Percentiles rank a stretch among this genome's conserved stretches.
Conservation (phyloP, 106 monocot species). For the Narthecium ossifragum region DNA sequence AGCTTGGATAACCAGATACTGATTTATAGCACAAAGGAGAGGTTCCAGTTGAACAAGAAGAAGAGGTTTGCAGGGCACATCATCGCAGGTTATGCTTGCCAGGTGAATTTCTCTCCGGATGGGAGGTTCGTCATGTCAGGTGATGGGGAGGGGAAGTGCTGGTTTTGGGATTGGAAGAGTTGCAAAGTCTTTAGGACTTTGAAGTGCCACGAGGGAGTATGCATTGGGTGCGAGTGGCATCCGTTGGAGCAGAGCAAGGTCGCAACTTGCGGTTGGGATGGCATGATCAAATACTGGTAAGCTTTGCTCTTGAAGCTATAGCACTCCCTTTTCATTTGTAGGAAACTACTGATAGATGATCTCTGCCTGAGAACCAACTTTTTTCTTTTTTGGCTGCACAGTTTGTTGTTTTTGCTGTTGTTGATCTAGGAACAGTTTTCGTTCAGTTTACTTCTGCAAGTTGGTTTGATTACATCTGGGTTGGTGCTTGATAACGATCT, state of each 20-base stretch:
- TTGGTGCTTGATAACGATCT: too few relatives aligned
- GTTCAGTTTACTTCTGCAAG: too few relatives aligned
- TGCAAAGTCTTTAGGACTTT: conserved; percentile 89
- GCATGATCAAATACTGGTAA: conserved; percentile 95
- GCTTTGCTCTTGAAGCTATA: too few relatives aligned
- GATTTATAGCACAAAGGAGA: conserved; percentile 96
- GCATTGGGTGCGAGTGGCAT: conserved; percentile 97
- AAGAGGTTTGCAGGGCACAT: conserved; percentile 98
- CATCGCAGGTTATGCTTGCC: conserved; percentile 91
- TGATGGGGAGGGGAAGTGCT: conserved; percentile 93
- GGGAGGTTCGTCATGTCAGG: conserved; percentile 95
- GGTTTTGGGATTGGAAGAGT: conserved; percentile 99
- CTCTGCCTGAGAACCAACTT: too few relatives aligned
- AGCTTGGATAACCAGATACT: conserved; percentile 98
- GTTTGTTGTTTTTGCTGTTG: too few relatives aligned
- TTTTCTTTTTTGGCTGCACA: too few relatives aligned
- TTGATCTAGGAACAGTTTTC: too few relatives aligned
- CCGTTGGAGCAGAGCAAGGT: conserved; percentile 95
- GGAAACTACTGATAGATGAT: too few relatives aligned
- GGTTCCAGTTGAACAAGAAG: conserved; percentile 99
- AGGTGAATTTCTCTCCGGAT: conserved; percentile 96
- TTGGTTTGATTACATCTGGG: too few relatives aligned
- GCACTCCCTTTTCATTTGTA: too few relatives aligned
- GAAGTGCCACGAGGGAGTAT: conserved; percentile 84
- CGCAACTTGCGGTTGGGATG: conserved; percentile 99